Base-by-base conservation (phyloP, 768 basidiomycete species). In the Lentinula guzmanii region DNA sequence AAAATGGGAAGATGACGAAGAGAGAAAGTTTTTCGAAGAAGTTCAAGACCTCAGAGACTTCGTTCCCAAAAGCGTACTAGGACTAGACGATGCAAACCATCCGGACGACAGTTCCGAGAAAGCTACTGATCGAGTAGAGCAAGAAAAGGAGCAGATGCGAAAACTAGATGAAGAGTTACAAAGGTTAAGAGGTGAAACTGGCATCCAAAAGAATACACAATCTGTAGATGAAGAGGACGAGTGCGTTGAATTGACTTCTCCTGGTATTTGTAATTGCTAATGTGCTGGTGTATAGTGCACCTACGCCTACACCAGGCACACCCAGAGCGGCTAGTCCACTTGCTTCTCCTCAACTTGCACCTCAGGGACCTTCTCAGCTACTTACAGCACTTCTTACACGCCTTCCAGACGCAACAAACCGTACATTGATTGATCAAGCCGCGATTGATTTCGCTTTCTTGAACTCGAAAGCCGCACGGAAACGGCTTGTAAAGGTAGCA, bases 1-100 rank as follows among this genome's bases (percentile, higher is more conserved):
- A 3, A 95, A 98, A 72, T 99, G 97, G 97, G 93, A 93, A 72
- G 97, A 98, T 66, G 97, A 98, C 65, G 96, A 99, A 75, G 96
- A 98, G 71, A 80, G 90, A 24, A 79, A 87, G 62, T 98, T 96
- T 74, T 98, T 89, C 66, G 96, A 98, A 69, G 95, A 98, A 63
- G 77, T 97, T 46, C 84, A 91, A 62, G 97, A 98, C 72, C 71
- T 98, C 58, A 89, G 89, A 62, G 93, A 97, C 62, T 93, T 94
- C 62, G 93, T 97, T 2, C 97, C 97, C 0, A 86, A 84, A 54
- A 89, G 86, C 56, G 83, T 98, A 42, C 78, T 98, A 18, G 95
- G 95, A 21, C 80, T 95, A 53, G 85, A 85, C 41, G 78, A 77
- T n/a, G 71, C 67, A 24, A 74, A 76, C 7, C 62, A 68, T 21